Percentiles rank a stretch among this genome's conserved stretches.
Conservation (phyloP, 805 yeast species). For the Lipomyces kockii region DNA sequence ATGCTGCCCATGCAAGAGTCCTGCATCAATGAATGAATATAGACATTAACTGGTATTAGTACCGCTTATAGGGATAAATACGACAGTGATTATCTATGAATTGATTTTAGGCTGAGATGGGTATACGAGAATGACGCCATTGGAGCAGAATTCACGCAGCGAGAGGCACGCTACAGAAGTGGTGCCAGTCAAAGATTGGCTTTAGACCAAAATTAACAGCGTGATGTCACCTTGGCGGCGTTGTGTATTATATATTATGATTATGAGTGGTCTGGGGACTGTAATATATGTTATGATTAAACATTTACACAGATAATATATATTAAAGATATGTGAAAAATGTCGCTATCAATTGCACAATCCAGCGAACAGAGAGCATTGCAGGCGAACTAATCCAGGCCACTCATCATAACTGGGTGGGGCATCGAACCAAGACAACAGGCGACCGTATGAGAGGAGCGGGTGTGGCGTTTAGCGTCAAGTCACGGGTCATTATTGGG, state of each 20-base stretch:
- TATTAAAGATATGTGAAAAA: background rate
- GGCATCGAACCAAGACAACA: background rate
- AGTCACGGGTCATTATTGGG: background rate
- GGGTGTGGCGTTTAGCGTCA: background rate
- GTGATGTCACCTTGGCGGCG: background rate
- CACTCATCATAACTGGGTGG: background rate
- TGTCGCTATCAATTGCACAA: background rate
- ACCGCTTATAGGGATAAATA: conserved; percentile 71
- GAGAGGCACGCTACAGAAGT: background rate
- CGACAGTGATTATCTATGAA: conserved; percentile 70
- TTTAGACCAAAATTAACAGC: background rate
- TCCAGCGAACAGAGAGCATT: background rate
- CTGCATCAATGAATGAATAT: background rate
- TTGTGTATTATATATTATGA: background rate
- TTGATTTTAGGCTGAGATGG: conserved; percentile 61
- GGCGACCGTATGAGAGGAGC: background rate
- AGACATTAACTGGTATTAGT: conserved; percentile 45
- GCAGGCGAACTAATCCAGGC: background rate
- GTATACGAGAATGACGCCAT: background rate
- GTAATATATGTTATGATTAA: background rate
- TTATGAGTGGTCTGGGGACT: background rate
- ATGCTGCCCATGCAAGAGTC: conserved; percentile 41
- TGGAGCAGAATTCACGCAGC: background rate
- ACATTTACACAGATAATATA: background rate
- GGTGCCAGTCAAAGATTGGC: background rate